Evolutionary conservation across 768 basidiomycete genomes (phyloP).

Genomic region (Scleroderma bovista): DNA sequence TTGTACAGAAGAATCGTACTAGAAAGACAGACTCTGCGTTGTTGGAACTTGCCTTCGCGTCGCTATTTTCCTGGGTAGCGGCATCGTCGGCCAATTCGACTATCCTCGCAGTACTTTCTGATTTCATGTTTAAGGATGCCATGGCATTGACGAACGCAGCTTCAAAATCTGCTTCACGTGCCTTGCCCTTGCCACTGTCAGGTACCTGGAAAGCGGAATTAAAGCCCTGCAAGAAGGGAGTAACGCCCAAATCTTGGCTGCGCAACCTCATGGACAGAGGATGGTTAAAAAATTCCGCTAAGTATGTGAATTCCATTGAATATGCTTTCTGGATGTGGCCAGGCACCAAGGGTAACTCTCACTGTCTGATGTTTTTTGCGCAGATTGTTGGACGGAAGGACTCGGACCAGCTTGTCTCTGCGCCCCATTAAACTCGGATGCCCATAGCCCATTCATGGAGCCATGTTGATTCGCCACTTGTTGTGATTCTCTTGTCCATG

Average conservation of each 20-base stretch:
- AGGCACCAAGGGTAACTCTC: not conserved
- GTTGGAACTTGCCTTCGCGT: constrained; percentile 29
- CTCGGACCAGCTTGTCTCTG: constrained; percentile 18
- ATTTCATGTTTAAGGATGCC: constrained; percentile 44
- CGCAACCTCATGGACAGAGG: constrained; percentile 30
- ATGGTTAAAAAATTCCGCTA: not conserved
- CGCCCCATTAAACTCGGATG: constrained; percentile 44
- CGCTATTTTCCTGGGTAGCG: constrained; percentile 25
- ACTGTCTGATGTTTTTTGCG: not conserved
- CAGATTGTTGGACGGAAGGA: constrained; percentile 26
- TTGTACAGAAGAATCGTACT: not conserved
- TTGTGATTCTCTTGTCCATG: constrained; percentile 52
- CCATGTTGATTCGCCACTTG: constrained; percentile 35
- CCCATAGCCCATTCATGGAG: constrained; percentile 38
- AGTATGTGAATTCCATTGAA: constrained; percentile 5
- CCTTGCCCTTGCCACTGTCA: constrained; percentile 74
- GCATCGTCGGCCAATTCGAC: too few species aligned
- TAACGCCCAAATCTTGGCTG: constrained; percentile 29
- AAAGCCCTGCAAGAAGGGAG: constrained; percentile 30
- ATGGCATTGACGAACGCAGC: constrained; percentile 58
- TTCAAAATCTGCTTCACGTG: constrained; percentile 73
- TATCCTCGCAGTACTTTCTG: constrained; percentile 33
- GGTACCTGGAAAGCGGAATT: constrained; percentile 18
- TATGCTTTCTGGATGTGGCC: not conserved
- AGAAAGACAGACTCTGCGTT: constrained; percentile 48